Conservation (phyloP, 2,329 filamentous ascomycete species). For the Dothidotthia symphoricarpi region DNA sequence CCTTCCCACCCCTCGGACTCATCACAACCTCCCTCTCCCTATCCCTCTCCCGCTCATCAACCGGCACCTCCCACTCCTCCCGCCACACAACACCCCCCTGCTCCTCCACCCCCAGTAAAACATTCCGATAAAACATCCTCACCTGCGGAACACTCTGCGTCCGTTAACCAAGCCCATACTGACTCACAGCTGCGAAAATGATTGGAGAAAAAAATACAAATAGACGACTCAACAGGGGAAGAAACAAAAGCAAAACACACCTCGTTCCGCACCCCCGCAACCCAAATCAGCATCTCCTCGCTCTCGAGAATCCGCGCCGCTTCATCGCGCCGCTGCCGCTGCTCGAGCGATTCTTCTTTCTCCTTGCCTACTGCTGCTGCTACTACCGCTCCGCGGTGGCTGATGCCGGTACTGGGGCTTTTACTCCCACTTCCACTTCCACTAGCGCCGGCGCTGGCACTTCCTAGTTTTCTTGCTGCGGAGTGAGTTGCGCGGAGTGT, state of each 20-base stretch:
- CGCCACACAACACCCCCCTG: conserved; percentile 8
- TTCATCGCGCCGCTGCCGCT: conserved; percentile 26
- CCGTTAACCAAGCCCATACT: no score
- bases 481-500: no score
- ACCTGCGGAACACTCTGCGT: conserved; percentile 31
- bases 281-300: conserved; percentile 41
- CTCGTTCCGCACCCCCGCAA: conserved; percentile 33
- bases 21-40: neutral
- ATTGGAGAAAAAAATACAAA: no score
- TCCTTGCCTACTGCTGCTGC: neutral
- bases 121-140: conserved; percentile 30
- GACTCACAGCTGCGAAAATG: no score
- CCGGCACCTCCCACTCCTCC: conserved; percentile 15
- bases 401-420: no score
- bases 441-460: no score
- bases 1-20: conserved; percentile 18
- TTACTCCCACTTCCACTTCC: no score
- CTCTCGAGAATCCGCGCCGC: conserved; percentile 37
- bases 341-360: conserved; percentile 27
- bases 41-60: conserved; percentile 4
- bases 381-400: no score
- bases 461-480: neutral
- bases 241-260: conserved; percentile 17
- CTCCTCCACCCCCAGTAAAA: conserved; percentile 28
- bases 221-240: neutral